phyloP scores from a whole-genome alignment of 805 yeast genomes.

The Cyberlindnera nakhonratchasimensis region DNA sequence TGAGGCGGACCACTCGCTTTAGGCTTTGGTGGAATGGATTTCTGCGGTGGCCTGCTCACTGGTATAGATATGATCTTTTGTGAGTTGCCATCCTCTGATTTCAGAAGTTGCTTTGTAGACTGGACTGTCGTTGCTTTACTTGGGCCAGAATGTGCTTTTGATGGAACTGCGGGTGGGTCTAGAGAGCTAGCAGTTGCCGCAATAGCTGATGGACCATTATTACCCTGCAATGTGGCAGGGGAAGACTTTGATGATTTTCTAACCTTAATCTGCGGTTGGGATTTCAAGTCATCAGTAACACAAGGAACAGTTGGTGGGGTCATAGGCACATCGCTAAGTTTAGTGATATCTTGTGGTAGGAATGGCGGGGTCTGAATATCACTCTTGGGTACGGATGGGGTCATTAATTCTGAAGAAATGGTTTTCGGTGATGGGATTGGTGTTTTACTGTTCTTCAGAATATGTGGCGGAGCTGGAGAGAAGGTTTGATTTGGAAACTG shows the following conservation, averaged over 20 bases:
- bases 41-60: conserved; percentile 17
- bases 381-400: neutral
- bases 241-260: neutral
- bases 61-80: conserved; percentile 1
- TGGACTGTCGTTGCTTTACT: neutral
- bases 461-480: conserved; percentile 1
- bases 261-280: neutral
- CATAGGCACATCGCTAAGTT: too few relatives aligned
- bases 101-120: neutral
- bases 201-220: neutral
- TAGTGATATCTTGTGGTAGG: too few relatives aligned
- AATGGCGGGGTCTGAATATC: too few relatives aligned
- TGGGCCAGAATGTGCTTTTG: neutral
- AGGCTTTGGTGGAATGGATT: conserved; percentile 15
- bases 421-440: neutral
- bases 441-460: neutral
- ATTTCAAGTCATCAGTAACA: too few relatives aligned
- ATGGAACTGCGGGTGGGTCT: neutral
- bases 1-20: conserved; percentile 16
- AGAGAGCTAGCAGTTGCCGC: neutral
- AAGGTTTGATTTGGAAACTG: neutral
- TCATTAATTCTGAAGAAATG: neutral
- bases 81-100: conserved; percentile 3
- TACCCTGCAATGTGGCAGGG: neutral
- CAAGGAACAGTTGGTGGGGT: too few relatives aligned